A percentile compares a stretch with the other conserved stretches of the same genome.
Conservation (phyloP, 257 asterid species). For the Solanum paucissectum region DNA sequence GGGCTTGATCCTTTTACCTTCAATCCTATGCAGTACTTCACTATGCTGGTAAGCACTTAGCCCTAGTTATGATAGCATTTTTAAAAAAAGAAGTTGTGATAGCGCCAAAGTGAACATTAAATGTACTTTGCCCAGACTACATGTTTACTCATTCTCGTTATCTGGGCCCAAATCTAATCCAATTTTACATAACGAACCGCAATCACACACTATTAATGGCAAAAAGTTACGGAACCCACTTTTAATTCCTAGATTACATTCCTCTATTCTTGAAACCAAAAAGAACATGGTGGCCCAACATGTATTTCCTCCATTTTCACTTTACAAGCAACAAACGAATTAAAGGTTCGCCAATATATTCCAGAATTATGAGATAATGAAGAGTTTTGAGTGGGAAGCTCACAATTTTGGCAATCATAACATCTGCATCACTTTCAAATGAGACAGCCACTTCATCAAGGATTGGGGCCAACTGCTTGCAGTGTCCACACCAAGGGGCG, state of each 20-base stretch:
- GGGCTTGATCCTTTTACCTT: neutral
- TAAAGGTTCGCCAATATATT: neutral
- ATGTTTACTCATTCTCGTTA: neutral
- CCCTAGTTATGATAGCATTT: neutral
- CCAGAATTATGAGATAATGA: neutral
- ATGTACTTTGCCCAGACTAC: neutral
- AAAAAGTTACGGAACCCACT: neutral
- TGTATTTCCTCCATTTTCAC: neutral
- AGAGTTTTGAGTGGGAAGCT: constrained; percentile 9
- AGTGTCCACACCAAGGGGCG: constrained; percentile 98
- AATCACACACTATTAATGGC: neutral
- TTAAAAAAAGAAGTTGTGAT: neutral
- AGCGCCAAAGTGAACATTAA: neutral
- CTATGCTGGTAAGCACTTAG: neutral
- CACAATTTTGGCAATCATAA: constrained; percentile 73
- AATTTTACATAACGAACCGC: neutral
- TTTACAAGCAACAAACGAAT: neutral
- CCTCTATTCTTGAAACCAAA: neutral
- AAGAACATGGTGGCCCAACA: neutral
- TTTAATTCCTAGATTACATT: neutral
- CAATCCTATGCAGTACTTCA: neutral
- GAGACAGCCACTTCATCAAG: constrained; percentile 86
- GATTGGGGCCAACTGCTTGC: constrained; percentile 84
- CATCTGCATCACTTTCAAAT: constrained; percentile 53
- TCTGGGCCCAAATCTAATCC: neutral